These are phyloP conservation scores for Phaeosphaeriaceae sp. DNA, from an alignment of 2,329 filamentous ascomycete species.

Conservation along the genomic window DNA sequence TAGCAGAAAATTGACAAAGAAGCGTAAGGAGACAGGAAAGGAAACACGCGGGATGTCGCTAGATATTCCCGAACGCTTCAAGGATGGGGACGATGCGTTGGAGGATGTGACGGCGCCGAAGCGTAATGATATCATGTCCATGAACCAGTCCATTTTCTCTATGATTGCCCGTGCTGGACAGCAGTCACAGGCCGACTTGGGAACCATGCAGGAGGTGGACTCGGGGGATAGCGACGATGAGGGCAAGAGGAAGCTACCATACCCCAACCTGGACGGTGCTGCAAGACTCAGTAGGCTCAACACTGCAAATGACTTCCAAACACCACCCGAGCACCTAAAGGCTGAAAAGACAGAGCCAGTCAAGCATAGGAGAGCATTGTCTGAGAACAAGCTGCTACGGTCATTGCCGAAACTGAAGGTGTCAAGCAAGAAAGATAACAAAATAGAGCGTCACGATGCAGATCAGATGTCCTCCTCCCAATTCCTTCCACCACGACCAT, in stretches of 20 bases:
- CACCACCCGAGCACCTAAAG: slow-evolving; percentile 15
- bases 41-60: slow-evolving; percentile 49
- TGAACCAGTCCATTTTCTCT: slow-evolving; percentile 94
- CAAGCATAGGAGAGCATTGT: slow-evolving; percentile 65
- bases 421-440: slow-evolving; percentile 40
- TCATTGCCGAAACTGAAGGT: slow-evolving; percentile 66
- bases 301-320: slow-evolving; percentile 41
- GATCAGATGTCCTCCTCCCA: slow-evolving; percentile 61
- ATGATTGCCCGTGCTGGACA: slow-evolving; percentile 89
- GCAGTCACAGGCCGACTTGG: slow-evolving; percentile 79
- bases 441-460: slow-evolving; percentile 22
- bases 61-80: slow-evolving; percentile 64
- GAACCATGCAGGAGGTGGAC: slow-evolving; percentile 75
- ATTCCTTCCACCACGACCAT: slow-evolving; percentile 42
- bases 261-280: slow-evolving; percentile 41
- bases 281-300: slow-evolving; percentile 45
- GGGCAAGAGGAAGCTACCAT: slow-evolving; percentile 30
- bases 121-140: slow-evolving; percentile 62
- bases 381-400: slow-evolving; percentile 69
- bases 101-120: slow-evolving; percentile 66
- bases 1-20: slow-evolving; percentile 44
- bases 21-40: slow-evolving; percentile 36
- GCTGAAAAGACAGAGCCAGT: slow-evolving; percentile 20
- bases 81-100: slow-evolving; percentile 64
- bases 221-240: slow-evolving; percentile 75